Conservation (phyloP, 495 filamentous ascomycete species). For the Evansstolkia leycettana region DNA sequence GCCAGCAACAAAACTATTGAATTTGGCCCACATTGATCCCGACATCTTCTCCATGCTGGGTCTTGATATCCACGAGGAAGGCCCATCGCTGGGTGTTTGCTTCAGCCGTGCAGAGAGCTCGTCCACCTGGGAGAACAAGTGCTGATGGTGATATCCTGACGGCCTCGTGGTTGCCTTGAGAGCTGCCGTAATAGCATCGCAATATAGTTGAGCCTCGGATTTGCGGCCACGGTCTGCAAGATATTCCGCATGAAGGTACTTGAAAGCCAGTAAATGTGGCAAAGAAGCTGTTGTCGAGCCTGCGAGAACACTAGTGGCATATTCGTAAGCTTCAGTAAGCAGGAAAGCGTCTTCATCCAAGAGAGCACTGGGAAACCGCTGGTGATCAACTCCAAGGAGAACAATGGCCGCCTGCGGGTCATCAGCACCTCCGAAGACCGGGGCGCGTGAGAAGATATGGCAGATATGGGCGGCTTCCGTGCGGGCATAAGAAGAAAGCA, state of each 20-base stretch:
- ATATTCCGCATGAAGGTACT: slow-evolving; percentile 70
- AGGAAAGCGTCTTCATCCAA: slow-evolving; percentile 74
- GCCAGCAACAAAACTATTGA: slow-evolving; percentile 90
- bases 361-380: slow-evolving; percentile 48
- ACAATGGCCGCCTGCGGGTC: slow-evolving; percentile 68
- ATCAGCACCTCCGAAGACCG: slow-evolving; percentile 69
- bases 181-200: slow-evolving; percentile 67
- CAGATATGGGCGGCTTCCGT: slow-evolving; percentile 88
- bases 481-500: slow-evolving; percentile 79
- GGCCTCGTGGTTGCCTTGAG: slow-evolving; percentile 72
- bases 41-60: slow-evolving; percentile 93
- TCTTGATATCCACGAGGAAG: slow-evolving; percentile 73
- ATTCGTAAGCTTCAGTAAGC: slow-evolving; percentile 89
- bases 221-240: slow-evolving; percentile 75
- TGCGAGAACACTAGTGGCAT: slow-evolving; percentile 55
- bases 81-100: slow-evolving; percentile 64
- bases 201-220: slow-evolving; percentile 80
- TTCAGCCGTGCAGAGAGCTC: slow-evolving; percentile 72
- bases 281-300: slow-evolving; percentile 42
- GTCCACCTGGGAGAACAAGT: slow-evolving; percentile 63
- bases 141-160: slow-evolving; percentile 70
- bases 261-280: slow-evolving; percentile 81
- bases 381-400: slow-evolving; percentile 73
- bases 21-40: slow-evolving; percentile 72
- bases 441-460: slow-evolving; percentile 47